Percentiles rank a stretch among this genome's conserved stretches.
Conservation (phyloP, 1,284 basidiomycete genomes). For the Apiotrichum sp. region DNA sequence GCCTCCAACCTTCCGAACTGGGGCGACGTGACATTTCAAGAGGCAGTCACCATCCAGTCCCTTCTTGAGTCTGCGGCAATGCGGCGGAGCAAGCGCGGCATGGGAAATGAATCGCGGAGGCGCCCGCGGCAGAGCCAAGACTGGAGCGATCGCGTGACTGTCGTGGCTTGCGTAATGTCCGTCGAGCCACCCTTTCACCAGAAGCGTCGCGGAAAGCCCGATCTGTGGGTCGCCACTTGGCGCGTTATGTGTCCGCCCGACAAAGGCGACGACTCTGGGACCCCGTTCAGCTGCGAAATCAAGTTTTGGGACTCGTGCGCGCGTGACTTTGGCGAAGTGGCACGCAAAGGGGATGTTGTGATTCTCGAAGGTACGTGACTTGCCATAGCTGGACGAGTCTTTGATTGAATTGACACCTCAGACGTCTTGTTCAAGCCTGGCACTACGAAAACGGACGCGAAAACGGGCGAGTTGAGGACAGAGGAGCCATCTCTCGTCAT, state of each 20-base stretch:
- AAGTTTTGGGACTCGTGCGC: slow-evolving; percentile 37
- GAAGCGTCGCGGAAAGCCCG: slow-evolving; percentile 7
- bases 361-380: slow-evolving; percentile 32
- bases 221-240: slow-evolving; percentile 36
- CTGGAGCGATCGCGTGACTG: slow-evolving; percentile 6
- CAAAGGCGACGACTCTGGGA: background rate
- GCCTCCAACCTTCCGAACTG: slow-evolving; percentile 30
- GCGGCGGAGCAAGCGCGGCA: too few relatives aligned
- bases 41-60: background rate
- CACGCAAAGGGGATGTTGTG: slow-evolving; percentile 37
- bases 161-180: slow-evolving; percentile 31
- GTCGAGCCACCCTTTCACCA: too few relatives aligned
- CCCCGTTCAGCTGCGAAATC: slow-evolving; percentile 24
- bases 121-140: background rate
- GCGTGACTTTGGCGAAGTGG: slow-evolving; percentile 25
- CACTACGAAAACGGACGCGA: too few relatives aligned
- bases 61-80: too few relatives aligned
- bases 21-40: slow-evolving; percentile 2
- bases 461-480: too few relatives aligned
- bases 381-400: too few relatives aligned
- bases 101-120: background rate
- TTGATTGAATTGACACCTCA: too few relatives aligned
- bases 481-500: too few relatives aligned
- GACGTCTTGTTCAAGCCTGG: too few relatives aligned
- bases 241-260: slow-evolving; percentile 18